Percentiles rank a stretch among this genome's conserved stretches.
Conservation (phyloP, 768 basidiomycete species). For the Russula earlei region DNA sequence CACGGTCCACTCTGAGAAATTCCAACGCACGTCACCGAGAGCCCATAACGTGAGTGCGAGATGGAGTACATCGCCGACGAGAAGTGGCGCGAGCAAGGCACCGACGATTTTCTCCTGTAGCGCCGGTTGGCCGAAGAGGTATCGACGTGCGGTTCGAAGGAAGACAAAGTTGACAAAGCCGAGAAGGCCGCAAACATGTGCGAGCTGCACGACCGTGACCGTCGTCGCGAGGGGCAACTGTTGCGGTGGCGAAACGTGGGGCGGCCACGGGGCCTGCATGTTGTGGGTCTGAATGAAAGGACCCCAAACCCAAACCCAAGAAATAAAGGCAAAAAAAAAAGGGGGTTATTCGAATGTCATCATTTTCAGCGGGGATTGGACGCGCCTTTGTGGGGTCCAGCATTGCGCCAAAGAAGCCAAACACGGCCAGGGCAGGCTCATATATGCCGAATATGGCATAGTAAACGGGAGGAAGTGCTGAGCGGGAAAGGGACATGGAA, state of each 20-base stretch:
- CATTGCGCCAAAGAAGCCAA: slow-evolving; percentile 59
- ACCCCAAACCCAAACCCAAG: too few relatives aligned
- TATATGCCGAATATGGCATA: slow-evolving; percentile 66
- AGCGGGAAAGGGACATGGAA: slow-evolving; percentile 35
- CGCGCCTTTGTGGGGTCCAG: slow-evolving; percentile 56
- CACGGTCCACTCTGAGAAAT: slow-evolving; percentile 50
- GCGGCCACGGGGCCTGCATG: slow-evolving; percentile 65
- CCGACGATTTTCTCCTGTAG: slow-evolving; percentile 65
- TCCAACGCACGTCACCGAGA: slow-evolving; percentile 60
- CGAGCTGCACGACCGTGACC: slow-evolving; percentile 66
- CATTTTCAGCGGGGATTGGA: background rate
- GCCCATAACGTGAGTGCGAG: slow-evolving; percentile 65
- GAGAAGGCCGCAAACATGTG: slow-evolving; percentile 66
- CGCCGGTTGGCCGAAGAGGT: slow-evolving; percentile 48
- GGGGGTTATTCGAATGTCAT: background rate
- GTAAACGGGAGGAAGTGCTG: slow-evolving; percentile 65
- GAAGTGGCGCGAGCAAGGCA: slow-evolving; percentile 55
- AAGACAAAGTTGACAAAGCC: slow-evolving; percentile 63
- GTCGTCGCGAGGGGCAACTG: slow-evolving; percentile 51
- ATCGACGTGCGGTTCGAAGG: slow-evolving; percentile 48
- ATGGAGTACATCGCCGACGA: slow-evolving; percentile 61
- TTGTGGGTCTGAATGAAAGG: slow-evolving; percentile 49
- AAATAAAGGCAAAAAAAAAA: background rate
- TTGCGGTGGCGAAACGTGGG: slow-evolving; percentile 36
- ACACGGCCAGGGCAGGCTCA: slow-evolving; percentile 56